These are phyloP conservation scores for Monosporascus sp. DNA, from an alignment of 2,329 filamentous ascomycete genomes.

Conservation along the genomic window DNA sequence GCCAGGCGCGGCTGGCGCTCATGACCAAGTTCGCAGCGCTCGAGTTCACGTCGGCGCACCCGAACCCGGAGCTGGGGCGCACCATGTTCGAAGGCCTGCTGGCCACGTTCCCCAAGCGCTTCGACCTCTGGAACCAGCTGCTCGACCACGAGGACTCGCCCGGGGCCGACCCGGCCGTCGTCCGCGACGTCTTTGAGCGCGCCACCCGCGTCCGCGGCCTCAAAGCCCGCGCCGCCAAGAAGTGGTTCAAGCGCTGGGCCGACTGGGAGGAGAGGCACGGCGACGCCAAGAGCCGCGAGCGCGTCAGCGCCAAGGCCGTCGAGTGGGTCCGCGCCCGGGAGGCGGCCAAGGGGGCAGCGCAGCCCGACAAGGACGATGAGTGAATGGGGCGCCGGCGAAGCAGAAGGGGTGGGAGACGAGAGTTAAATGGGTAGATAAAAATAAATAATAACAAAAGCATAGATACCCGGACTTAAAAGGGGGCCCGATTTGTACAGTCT, in stretches of 20 bases:
- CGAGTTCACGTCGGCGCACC: constrained; percentile 79
- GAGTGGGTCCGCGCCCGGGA: constrained; percentile 59
- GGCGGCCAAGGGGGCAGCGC: constrained; percentile 29
- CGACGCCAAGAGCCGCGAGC: constrained; percentile 63
- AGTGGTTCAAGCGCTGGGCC: constrained; percentile 89
- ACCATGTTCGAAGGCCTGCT: constrained; percentile 92
- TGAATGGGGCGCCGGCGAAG: constrained; percentile 19
- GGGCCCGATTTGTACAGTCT: not conserved
- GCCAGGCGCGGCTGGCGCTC: constrained; percentile 62
- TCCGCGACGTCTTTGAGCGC: constrained; percentile 77
- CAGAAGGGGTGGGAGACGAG: constrained; percentile 77
- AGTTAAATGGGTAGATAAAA: constrained; percentile 48
- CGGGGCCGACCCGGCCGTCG: constrained; percentile 46
- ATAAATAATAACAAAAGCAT: not conserved
- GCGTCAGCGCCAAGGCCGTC: constrained; percentile 63
- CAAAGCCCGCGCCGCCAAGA: constrained; percentile 77
- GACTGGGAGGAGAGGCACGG: constrained; percentile 78
- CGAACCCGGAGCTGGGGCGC: constrained; percentile 83
- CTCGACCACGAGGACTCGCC: constrained; percentile 71
- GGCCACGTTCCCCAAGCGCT: constrained; percentile 78
- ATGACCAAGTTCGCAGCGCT: constrained; percentile 86
- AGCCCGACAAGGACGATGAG: constrained; percentile 27
- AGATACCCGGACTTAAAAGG: not conserved
- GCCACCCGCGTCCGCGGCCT: constrained; percentile 64
- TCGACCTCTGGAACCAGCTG: constrained; percentile 90